Evolutionary conservation across 495 filamentous ascomycete species (phyloP).

Genomic region (Tuber umbilicatum): DNA sequence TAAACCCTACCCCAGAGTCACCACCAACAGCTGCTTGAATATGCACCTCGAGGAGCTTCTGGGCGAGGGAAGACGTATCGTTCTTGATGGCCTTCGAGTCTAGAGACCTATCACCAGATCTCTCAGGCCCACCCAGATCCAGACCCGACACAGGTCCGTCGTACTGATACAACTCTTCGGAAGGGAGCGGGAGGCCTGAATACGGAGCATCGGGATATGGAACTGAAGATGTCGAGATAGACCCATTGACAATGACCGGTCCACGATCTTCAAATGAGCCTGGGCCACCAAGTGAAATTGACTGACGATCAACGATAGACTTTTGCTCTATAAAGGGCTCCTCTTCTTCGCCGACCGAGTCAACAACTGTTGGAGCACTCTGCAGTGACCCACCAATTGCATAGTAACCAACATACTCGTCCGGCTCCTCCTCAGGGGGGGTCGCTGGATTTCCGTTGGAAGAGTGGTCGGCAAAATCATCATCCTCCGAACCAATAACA

Average conservation of each 20-base stretch:
- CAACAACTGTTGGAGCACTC: conserved; percentile 39
- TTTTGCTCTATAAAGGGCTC: conserved; percentile 42
- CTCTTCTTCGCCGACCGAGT: conserved; percentile 43
- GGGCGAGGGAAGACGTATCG: conserved; percentile 27
- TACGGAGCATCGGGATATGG: conserved; percentile 20
- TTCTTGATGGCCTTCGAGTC: conserved; percentile 11
- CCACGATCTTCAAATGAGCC: conserved; percentile 28
- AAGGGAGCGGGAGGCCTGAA: conserved; percentile 31
- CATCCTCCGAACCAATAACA: conserved; percentile 37
- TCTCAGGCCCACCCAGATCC: conserved; percentile 18
- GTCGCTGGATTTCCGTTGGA: conserved; percentile 46
- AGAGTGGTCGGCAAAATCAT: conserved; percentile 46
- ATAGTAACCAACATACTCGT: conserved; percentile 64
- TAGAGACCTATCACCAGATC: conserved; percentile 20
- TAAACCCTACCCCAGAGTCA: conserved; percentile 14
- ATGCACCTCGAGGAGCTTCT: conserved; percentile 38
- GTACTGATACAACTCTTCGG: conserved; percentile 26
- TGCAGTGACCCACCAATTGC: conserved; percentile 53
- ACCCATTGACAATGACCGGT: conserved; percentile 40
- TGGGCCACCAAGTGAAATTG: conserved; percentile 40
- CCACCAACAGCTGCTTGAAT: conserved; percentile 30
- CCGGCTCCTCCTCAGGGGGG: conserved; percentile 48
- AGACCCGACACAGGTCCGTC: conserved; percentile 23
- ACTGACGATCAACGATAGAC: conserved; percentile 38
- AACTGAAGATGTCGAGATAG: conserved; percentile 35